Evolutionary conservation across 768 basidiomycete species (phyloP).

Genomic region (Amylocystis lapponica): DNA sequence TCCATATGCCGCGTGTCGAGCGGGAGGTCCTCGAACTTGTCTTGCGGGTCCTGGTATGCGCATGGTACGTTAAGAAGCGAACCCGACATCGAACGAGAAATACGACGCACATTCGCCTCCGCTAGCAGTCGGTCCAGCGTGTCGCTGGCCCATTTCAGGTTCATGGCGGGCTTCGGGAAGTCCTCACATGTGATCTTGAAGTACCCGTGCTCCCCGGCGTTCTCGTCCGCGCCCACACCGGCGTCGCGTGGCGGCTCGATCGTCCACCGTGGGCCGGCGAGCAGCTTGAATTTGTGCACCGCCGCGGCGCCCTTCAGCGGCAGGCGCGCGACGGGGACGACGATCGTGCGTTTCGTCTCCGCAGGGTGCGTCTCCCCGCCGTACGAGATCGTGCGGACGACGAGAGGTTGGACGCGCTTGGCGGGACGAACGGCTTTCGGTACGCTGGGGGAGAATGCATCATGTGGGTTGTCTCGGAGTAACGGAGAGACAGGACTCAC

Average conservation of each 20-base stretch:
- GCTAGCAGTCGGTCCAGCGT: conserved; percentile 68
- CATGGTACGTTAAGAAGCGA: no score
- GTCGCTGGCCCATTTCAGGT: conserved; percentile 93
- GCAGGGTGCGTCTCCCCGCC: conserved; percentile 73
- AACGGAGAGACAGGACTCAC: conserved; percentile 35
- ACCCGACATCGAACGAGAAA: not conserved
- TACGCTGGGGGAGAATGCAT: conserved; percentile 49
- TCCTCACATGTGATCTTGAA: conserved; percentile 90
- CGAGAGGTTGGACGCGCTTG: conserved; percentile 50
- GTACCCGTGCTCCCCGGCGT: conserved; percentile 63
- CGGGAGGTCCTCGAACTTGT: conserved; percentile 60
- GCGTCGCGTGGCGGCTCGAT: conserved; percentile 65
- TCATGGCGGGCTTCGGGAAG: conserved; percentile 78
- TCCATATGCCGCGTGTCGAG: conserved; percentile 78
- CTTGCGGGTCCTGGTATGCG: conserved; percentile 31
- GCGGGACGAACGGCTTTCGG: conserved; percentile 74
- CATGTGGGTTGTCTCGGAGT: conserved; percentile 1
- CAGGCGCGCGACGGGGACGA: conserved; percentile 69
- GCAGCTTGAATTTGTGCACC: conserved; percentile 78
- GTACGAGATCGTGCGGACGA: conserved; percentile 72
- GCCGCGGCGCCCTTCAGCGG: conserved; percentile 61
- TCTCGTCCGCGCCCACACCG: conserved; percentile 44
- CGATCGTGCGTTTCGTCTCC: conserved; percentile 62
- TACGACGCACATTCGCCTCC: conserved; percentile 76
- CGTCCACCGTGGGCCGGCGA: conserved; percentile 88